Conservation (phyloP, 2,329 filamentous ascomycete genomes). For the Trichoderma semiorbis region DNA sequence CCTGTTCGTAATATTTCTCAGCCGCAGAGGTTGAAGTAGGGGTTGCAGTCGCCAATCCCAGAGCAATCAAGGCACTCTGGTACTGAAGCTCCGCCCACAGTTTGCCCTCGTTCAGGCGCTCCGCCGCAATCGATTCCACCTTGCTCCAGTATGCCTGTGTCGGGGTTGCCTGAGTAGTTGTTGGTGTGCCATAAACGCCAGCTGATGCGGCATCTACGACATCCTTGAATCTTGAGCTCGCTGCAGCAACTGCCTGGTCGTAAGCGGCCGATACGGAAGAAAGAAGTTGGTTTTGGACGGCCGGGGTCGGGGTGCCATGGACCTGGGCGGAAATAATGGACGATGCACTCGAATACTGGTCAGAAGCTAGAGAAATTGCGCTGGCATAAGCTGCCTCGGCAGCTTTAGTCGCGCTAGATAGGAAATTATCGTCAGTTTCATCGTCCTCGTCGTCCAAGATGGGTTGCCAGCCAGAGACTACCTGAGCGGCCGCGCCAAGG, state of each 20-base stretch:
- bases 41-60: slow-evolving; percentile 52
- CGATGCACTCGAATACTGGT: slow-evolving; percentile 65
- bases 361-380: slow-evolving; percentile 63
- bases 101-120: slow-evolving; percentile 67
- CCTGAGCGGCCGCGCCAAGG: slow-evolving; percentile 50
- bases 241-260: slow-evolving; percentile 60
- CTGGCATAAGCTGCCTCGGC: slow-evolving; percentile 59
- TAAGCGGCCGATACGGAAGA: slow-evolving; percentile 67
- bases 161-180: slow-evolving; percentile 37
- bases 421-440: slow-evolving; percentile 35
- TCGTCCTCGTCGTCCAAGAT: slow-evolving; percentile 51
- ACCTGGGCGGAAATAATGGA: slow-evolving; percentile 65
- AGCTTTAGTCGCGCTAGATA: slow-evolving; percentile 40
- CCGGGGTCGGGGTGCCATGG: slow-evolving; percentile 63
- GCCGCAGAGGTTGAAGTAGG: slow-evolving; percentile 45
- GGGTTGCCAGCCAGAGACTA: slow-evolving; percentile 45
- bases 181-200: slow-evolving; percentile 46
- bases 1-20: slow-evolving; percentile 60
- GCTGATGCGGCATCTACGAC: slow-evolving; percentile 53
- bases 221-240: slow-evolving; percentile 55
- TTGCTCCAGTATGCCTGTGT: slow-evolving; percentile 43
- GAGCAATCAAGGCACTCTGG: slow-evolving; percentile 61
- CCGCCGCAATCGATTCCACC: slow-evolving; percentile 63
- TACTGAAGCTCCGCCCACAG: slow-evolving; percentile 69
- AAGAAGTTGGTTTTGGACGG: slow-evolving; percentile 63